Percentiles rank a stretch among this genome's conserved stretches.
Evolutionary conservation across 2,329 filamentous ascomycete genomes (phyloP).

Genomic region (Rugonectria rugulosa): DNA sequence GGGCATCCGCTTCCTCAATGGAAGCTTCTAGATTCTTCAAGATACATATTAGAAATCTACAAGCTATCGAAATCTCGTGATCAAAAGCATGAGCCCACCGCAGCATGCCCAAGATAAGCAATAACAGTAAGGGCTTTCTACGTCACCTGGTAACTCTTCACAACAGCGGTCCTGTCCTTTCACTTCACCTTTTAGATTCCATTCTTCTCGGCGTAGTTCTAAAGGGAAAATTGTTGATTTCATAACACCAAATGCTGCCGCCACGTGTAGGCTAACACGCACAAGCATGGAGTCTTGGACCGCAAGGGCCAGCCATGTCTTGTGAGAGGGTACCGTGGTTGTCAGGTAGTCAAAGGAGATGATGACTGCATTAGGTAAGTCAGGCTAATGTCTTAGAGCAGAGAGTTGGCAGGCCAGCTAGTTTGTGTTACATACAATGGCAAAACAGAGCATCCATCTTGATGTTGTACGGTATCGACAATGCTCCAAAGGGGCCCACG

Average conservation of each 20-base stretch:
- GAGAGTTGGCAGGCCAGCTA: too few species aligned
- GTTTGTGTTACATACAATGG: too few species aligned
- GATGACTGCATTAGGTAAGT: neutral
- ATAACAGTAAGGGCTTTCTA: neutral
- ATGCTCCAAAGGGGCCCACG: too few species aligned
- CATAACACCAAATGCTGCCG: neutral
- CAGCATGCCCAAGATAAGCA: too few species aligned
- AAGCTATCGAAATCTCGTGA: too few species aligned
- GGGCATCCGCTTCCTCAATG: conserved; percentile 1
- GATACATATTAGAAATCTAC: too few species aligned
- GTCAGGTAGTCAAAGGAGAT: conserved; percentile 14
- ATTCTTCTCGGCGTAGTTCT: neutral
- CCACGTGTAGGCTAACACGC: conserved; percentile 3
- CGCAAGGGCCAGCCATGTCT: conserved; percentile 8
- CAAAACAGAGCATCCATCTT: too few species aligned
- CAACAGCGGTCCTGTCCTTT: neutral
- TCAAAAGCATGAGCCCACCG: too few species aligned
- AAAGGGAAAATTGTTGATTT: neutral
- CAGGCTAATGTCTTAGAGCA: too few species aligned
- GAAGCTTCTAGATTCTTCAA: conserved; percentile 5
- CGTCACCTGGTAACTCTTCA: conserved; percentile 4
- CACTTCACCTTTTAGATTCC: conserved; percentile 4
- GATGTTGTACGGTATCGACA: too few species aligned
- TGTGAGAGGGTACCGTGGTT: conserved; percentile 5
- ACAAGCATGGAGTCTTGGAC: conserved; percentile 4